Base-by-base conservation (phyloP, 2,329 filamentous ascomycete species). In the Epichloe bromicola region DNA sequence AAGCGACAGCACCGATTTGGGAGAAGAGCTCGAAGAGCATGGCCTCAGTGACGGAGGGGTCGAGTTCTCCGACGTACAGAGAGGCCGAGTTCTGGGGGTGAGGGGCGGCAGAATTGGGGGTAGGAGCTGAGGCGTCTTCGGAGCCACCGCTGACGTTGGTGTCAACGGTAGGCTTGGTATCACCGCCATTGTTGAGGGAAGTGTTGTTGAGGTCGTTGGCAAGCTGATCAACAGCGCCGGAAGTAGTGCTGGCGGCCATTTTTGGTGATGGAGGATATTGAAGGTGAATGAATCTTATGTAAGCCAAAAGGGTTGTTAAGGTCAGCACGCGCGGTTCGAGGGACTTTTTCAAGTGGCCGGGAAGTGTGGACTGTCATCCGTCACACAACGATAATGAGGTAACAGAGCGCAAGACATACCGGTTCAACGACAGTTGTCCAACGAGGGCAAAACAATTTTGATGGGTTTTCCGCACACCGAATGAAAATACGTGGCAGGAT, bases 11-110 rank as follows among this genome's bases (percentile, higher is more conserved):
- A 62, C 93, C 93, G 67, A 98, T 98, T 73, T 94, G 93, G 55
- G 93, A 97, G 81, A 98, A 98, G 58, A 98, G 87, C 82, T 98
- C 93, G 73, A 97, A 98, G 65, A 98, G 89, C 93, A 98, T 98
- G 61, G 93, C 93, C 80, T 98, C 93, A 58, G 93, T 98, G 70
- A 98, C 93, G 56, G 88, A 93, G 62, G 88, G 83, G 71, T 98
- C 93, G 63, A 98, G 88, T 78, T 98, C 93, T 70, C 93, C 93
- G 61, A 98, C 93, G 70, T 98, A 98, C 69, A 98, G 88, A 54
- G 93, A 98, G 58, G 93, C 93, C 49, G 93, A 97, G 71, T 94
- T 91, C 69, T 88, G 87, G 66, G 90, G 86, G 68, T 86, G 86
- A 59, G 75, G 79, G 62, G 80, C 80, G 60, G 88, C 83, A 55